phyloP scores from a whole-genome alignment of 495 filamentous ascomycete genomes.

The Penicillium malachiteum region DNA sequence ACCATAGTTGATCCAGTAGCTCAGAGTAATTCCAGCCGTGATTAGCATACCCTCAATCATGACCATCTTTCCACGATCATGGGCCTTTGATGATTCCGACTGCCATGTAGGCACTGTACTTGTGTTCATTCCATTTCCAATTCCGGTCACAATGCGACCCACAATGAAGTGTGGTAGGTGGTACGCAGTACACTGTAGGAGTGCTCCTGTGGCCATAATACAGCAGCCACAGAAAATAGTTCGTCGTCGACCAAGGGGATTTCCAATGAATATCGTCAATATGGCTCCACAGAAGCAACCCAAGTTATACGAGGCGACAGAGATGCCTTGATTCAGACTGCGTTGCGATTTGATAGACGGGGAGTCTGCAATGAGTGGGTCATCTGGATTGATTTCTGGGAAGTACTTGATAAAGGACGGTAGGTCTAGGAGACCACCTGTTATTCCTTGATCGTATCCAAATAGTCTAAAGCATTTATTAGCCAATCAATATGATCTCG shows the following conservation, averaged over 20 bases:
- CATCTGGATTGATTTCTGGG: slow-evolving; percentile 34
- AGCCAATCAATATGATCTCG: not conserved
- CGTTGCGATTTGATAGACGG: slow-evolving; percentile 18
- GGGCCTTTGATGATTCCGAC: slow-evolving; percentile 68
- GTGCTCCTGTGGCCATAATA: slow-evolving; percentile 66
- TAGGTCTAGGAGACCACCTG: slow-evolving; percentile 57
- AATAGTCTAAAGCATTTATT: slow-evolving; percentile 30
- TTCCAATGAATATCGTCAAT: slow-evolving; percentile 67
- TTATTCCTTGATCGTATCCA: slow-evolving; percentile 58
- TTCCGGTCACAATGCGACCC: slow-evolving; percentile 64
- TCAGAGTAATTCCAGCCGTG: slow-evolving; percentile 64
- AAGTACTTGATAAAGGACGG: slow-evolving; percentile 52
- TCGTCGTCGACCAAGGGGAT: slow-evolving; percentile 63
- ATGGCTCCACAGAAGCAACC: slow-evolving; percentile 74
- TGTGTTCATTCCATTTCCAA: slow-evolving; percentile 64
- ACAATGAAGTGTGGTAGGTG: slow-evolving; percentile 61
- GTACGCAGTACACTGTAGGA: slow-evolving; percentile 61
- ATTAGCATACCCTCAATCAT: slow-evolving; percentile 73
- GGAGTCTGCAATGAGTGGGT: slow-evolving; percentile 5
- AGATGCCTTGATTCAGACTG: slow-evolving; percentile 45
- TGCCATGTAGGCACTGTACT: slow-evolving; percentile 51
- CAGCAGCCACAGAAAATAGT: slow-evolving; percentile 66
- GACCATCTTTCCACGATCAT: slow-evolving; percentile 70
- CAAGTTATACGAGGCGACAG: slow-evolving; percentile 68
- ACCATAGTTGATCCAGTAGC: slow-evolving; percentile 73